A percentile compares a stretch with the other conserved stretches of the same genome.
Conservation (phyloP, 768 basidiomycete genomes). For the Naematelia encephala region DNA sequence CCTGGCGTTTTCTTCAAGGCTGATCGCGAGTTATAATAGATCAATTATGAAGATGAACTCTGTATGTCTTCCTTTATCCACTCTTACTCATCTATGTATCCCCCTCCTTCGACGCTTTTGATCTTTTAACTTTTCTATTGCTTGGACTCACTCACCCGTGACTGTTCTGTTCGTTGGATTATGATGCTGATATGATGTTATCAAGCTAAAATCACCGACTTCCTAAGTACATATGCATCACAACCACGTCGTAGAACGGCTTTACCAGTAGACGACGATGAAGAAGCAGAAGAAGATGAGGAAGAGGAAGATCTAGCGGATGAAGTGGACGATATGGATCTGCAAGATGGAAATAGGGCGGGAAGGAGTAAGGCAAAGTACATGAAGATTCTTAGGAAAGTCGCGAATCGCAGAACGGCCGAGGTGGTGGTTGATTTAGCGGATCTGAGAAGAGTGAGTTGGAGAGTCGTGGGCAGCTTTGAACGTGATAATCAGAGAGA, state of each 20-base stretch:
- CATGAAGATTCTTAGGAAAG: slow-evolving; percentile 44
- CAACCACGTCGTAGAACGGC: slow-evolving; percentile 21
- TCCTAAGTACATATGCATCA: slow-evolving; percentile 39
- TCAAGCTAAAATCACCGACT: slow-evolving; percentile 38
- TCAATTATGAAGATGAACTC: slow-evolving; percentile 37
- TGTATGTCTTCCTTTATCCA: slow-evolving; percentile 11
- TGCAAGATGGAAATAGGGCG: slow-evolving; percentile 52
- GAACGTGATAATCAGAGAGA: no score
- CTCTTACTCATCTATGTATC: neutral
- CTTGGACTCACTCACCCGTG: no score
- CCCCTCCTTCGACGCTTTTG: neutral
- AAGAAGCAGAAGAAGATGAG: slow-evolving; percentile 36
- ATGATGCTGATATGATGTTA: no score
- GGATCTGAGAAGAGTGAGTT: slow-evolving; percentile 71
- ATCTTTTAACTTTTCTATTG: neutral
- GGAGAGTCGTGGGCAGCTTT: no score
- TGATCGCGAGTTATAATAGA: slow-evolving; percentile 12
- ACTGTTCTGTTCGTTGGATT: no score
- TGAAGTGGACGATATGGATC: slow-evolving; percentile 58
- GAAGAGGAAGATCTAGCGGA: slow-evolving; percentile 56
- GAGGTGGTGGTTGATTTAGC: slow-evolving; percentile 84
- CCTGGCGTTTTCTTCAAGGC: neutral
- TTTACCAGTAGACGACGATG: slow-evolving; percentile 40
- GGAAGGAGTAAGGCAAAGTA: slow-evolving; percentile 46
- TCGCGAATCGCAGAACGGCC: slow-evolving; percentile 90